These are phyloP conservation scores for Rhododendron molle DNA, from an alignment of 148 eudicot species.

Conservation along the genomic window DNA sequence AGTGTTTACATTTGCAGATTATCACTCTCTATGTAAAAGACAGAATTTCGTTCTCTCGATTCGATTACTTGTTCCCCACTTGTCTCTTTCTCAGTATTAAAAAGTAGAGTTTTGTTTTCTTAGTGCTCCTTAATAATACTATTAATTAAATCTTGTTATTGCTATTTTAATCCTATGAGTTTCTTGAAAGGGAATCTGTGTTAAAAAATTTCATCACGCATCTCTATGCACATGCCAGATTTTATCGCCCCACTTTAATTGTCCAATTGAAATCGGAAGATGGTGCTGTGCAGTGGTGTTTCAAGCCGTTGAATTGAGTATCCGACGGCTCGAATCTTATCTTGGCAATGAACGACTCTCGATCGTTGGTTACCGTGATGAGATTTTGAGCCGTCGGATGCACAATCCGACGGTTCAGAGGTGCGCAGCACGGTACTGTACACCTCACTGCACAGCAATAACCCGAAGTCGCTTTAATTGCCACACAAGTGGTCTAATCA, in stretches of 20 bases:
- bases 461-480: too few relatives aligned
- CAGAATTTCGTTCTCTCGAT: neutral
- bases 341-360: too few relatives aligned
- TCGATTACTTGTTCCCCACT: neutral
- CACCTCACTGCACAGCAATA: too few relatives aligned
- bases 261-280: too few relatives aligned
- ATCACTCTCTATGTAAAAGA: neutral
- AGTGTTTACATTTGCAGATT: neutral
- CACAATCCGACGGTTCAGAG: too few relatives aligned
- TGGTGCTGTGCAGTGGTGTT: too few relatives aligned
- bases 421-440: too few relatives aligned
- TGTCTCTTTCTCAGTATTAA: neutral
- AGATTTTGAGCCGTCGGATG: too few relatives aligned
- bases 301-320: accelerated
- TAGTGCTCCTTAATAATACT: neutral
- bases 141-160: neutral
- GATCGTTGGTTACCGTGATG: too few relatives aligned
- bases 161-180: neutral
- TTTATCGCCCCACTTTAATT: too few relatives aligned
- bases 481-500: neutral
- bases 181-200: neutral
- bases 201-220: neutral
- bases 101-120: neutral
- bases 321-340: too few relatives aligned
- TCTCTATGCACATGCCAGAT: neutral